Evolutionary conservation across 2,329 filamentous ascomycete genomes (phyloP).

Genomic region (Penicillium griseofulvum): DNA sequence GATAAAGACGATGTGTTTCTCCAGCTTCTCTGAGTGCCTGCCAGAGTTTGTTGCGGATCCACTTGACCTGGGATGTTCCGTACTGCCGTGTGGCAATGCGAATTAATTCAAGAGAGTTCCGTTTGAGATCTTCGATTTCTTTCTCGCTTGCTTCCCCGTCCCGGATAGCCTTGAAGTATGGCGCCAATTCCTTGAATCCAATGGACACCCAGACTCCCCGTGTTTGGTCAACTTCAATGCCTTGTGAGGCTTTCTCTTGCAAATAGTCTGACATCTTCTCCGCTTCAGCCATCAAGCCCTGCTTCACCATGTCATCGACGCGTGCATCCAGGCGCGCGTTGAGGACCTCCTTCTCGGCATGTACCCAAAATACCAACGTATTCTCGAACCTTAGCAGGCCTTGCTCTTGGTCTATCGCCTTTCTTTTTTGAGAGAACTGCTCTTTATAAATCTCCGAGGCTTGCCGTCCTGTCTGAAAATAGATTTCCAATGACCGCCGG

Average conservation of each 20-base stretch:
- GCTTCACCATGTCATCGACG: conserved; percentile 77
- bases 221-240: conserved; percentile 63
- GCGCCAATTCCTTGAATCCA: conserved; percentile 86
- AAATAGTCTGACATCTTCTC: conserved; percentile 52
- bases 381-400: conserved; percentile 48
- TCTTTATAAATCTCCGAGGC: conserved; percentile 86
- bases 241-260: conserved; percentile 45
- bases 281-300: conserved; percentile 64
- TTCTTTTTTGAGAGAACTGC: conserved; percentile 52
- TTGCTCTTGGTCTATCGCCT: conserved; percentile 22
- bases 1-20: conserved; percentile 61
- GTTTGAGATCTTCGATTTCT: conserved; percentile 57
- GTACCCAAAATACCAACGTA: conserved; percentile 81
- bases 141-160: conserved; percentile 20
- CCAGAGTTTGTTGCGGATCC: conserved; percentile 81
- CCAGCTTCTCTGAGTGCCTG: conserved; percentile 61
- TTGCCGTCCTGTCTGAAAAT: conserved; percentile 71
- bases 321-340: conserved; percentile 69
- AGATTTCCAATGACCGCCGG: conserved; percentile 84
- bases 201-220: conserved; percentile 96
- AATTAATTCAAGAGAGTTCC: conserved; percentile 66
- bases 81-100: conserved; percentile 85
- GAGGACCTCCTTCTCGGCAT: conserved; percentile 68
- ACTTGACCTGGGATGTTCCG: conserved; percentile 76
- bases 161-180: conserved; percentile 59